Conservation (phyloP, 2,329 filamentous ascomycete species). For the Colletotrichum cuscutae region DNA sequence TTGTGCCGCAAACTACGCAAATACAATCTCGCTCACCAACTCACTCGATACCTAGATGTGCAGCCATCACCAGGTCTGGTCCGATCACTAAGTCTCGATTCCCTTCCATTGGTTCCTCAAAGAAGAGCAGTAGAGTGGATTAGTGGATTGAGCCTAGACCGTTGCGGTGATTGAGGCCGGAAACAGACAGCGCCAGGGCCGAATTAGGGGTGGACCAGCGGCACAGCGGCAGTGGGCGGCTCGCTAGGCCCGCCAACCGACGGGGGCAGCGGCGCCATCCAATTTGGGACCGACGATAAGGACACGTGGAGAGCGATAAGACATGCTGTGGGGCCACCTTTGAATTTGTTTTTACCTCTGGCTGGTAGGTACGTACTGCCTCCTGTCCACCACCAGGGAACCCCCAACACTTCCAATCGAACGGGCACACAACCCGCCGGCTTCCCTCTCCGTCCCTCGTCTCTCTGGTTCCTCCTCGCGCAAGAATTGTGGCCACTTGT, state of each 20-base stretch:
- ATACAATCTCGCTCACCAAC: too few species aligned
- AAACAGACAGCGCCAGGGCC: background rate
- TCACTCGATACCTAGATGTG: background rate
- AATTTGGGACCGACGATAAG: constrained; percentile 22
- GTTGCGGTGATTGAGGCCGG: background rate
- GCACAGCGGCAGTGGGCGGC: constrained; percentile 13
- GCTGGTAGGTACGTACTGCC: background rate
- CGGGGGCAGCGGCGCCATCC: constrained; percentile 9
- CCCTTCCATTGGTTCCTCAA: background rate
- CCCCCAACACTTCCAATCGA: too few species aligned
- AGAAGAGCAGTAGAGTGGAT: background rate
- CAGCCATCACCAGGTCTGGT: background rate
- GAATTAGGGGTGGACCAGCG: constrained; percentile 2
- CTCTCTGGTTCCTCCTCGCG: background rate
- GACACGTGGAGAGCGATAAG: constrained; percentile 34
- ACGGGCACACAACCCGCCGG: too few species aligned
- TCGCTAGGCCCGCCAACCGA: constrained; percentile 24
- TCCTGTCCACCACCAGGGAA: too few species aligned
- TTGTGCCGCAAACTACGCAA: too few species aligned
- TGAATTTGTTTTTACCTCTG: constrained; percentile 14
- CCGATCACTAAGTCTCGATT: too few species aligned
- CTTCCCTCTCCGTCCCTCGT: background rate
- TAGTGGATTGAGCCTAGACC: background rate
- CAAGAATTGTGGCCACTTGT: background rate
- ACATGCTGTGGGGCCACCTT: background rate